phyloP scores from a whole-genome alignment of 306 rosid genomes.

The Rosa persica region DNA sequence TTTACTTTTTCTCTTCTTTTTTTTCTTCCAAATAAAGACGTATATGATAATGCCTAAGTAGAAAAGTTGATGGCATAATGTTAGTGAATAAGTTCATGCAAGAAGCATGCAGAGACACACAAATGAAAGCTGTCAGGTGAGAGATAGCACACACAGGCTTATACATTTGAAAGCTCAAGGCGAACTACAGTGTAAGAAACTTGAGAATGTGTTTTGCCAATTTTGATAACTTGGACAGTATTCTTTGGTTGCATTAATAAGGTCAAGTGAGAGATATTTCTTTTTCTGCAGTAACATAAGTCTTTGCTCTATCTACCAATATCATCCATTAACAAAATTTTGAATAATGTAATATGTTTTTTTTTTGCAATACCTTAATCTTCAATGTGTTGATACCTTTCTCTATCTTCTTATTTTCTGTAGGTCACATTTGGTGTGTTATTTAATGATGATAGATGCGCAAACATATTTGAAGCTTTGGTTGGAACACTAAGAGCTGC shows the following conservation, averaged over 20 bases:
- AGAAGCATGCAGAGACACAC: neutral
- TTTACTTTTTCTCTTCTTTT: neutral
- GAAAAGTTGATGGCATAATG: neutral
- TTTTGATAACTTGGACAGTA: neutral
- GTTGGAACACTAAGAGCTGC: conserved; percentile 95
- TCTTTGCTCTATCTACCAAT: neutral
- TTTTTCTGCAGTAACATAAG: neutral
- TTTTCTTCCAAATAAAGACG: neutral
- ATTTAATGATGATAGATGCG: conserved; percentile 78
- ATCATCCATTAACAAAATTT: neutral
- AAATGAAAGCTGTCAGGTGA: neutral
- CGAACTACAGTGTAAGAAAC: neutral
- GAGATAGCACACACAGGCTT: too few relatives aligned
- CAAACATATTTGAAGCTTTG: conserved; percentile 88
- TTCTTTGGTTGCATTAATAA: neutral
- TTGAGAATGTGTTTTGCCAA: neutral
- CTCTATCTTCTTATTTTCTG: neutral
- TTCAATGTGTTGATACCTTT: neutral
- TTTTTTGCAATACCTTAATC: neutral
- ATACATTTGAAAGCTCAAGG: neutral
- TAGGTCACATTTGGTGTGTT: conserved; percentile 89
- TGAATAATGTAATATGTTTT: neutral
- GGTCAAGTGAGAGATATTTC: neutral
- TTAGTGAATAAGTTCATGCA: neutral
- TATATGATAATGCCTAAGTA: neutral